These are phyloP conservation scores for Chlorella sorokiniana DNA, from an alignment of 139 green algal species.

Conservation along the genomic window DNA sequence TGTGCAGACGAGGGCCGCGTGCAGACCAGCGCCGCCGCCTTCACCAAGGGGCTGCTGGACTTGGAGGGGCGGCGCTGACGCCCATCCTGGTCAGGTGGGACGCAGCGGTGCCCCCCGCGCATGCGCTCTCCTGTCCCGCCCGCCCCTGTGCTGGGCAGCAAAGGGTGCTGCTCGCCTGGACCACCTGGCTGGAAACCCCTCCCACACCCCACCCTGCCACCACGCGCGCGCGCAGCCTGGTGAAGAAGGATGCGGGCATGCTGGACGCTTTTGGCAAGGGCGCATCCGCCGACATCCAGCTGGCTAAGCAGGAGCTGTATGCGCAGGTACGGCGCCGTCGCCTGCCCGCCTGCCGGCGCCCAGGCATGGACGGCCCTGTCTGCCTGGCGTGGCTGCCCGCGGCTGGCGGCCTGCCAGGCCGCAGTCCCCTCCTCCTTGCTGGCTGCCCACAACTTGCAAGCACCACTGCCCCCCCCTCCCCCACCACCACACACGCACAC, in stretches of 20 bases:
- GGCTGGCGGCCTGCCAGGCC: background rate
- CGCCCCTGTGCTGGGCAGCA: background rate
- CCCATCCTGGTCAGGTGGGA: conserved; percentile 83
- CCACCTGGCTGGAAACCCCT: background rate
- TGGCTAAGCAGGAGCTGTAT: conserved; percentile 80
- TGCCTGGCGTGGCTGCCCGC: background rate
- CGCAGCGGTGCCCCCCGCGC: too few species aligned
- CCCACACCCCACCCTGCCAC: background rate
- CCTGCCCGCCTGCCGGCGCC: background rate
- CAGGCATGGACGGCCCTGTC: too few species aligned
- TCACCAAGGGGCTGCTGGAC: conserved; percentile 94
- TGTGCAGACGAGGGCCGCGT: conserved; percentile 68
- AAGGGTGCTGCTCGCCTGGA: background rate
- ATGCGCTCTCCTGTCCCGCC: background rate
- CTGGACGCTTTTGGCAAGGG: conserved; percentile 92
- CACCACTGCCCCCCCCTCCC: background rate
- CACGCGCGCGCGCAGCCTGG: conserved; percentile 59
- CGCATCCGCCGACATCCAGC: conserved; percentile 78
- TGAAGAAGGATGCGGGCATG: conserved; percentile 94
- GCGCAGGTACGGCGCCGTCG: background rate
- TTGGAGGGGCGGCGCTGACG: conserved; percentile 89
- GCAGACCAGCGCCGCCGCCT: conserved; percentile 86
- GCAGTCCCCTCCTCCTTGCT: background rate
- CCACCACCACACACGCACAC: too few species aligned
- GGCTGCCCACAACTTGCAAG: too few species aligned